phyloP scores from a whole-genome alignment of 139 green algal genomes.

The Tetradesmus obliquus region DNA sequence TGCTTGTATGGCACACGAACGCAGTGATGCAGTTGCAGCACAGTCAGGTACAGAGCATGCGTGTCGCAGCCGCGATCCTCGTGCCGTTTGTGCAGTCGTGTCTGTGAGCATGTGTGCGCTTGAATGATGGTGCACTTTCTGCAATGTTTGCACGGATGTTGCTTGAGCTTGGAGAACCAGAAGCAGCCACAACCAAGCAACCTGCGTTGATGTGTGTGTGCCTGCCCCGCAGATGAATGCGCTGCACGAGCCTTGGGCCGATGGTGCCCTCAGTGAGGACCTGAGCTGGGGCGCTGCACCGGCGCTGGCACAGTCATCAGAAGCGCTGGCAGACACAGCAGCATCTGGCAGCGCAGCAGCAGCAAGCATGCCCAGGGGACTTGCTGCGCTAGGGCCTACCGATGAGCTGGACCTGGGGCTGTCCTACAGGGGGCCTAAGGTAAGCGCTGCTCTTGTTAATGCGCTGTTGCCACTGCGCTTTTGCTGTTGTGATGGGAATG shows the following conservation, averaged over 20 bases:
- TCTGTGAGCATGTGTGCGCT: too few relatives aligned
- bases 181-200: too few relatives aligned
- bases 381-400: too few relatives aligned
- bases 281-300: background rate
- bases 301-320: conserved; percentile 1
- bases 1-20: too few relatives aligned
- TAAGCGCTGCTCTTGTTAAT: background rate
- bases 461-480: background rate
- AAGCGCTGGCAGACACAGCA: background rate
- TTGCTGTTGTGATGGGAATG: background rate
- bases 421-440: background rate
- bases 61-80: too few relatives aligned
- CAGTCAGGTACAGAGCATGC: too few relatives aligned
- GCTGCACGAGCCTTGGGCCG: conserved; percentile 29
- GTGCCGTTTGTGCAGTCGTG: too few relatives aligned
- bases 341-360: background rate
- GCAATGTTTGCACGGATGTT: too few relatives aligned
- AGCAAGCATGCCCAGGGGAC: background rate
- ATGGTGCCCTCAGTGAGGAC: conserved; percentile 19
- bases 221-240: conserved; percentile 19
- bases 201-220: too few relatives aligned
- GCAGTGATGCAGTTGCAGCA: too few relatives aligned
- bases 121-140: too few relatives aligned
- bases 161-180: too few relatives aligned
- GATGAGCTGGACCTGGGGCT: background rate